Percentiles rank a stretch among this genome's conserved stretches.
Evolutionary conservation across 805 yeast genomes (phyloP).

Genomic region (Tetrapisispora iriomotensis): DNA sequence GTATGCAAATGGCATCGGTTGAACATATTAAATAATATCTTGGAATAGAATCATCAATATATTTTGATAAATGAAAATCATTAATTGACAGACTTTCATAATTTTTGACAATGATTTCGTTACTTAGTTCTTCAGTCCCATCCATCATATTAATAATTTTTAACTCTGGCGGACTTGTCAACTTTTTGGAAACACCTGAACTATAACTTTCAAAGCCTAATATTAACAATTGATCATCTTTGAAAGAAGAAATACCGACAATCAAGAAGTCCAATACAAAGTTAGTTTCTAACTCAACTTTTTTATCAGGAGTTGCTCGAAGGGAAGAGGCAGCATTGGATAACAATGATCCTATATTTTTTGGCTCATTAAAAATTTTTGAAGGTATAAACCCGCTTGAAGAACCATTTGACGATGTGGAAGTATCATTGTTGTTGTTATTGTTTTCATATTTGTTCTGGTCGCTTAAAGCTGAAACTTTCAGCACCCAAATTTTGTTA

Average conservation of each 20-base stretch:
- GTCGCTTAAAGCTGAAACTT: constrained; percentile 30
- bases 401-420: constrained; percentile 2
- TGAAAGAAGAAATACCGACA: constrained; percentile 70
- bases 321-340: constrained; percentile 40
- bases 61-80: constrained; percentile 62
- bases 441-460: neutral
- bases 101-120: constrained; percentile 59
- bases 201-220: constrained; percentile 19
- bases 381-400: neutral
- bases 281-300: constrained; percentile 30
- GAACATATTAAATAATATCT: constrained; percentile 68
- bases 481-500: constrained; percentile 60
- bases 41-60: constrained; percentile 26
- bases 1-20: constrained; percentile 67
- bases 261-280: constrained; percentile 41
- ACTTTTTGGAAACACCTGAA: constrained; percentile 16
- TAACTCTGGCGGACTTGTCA: constrained; percentile 60
- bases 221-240: constrained; percentile 54
- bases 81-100: constrained; percentile 57
- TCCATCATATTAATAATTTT: constrained; percentile 53
- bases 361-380: constrained; percentile 4
- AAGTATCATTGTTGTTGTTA: constrained; percentile 10
- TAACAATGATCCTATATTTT: constrained; percentile 24
- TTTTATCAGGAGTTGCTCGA: constrained; percentile 35
- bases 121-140: constrained; percentile 68